Evolutionary conservation across 2,329 filamentous ascomycete species (phyloP).

Genomic region (Colletotrichum gigasporum): DNA sequence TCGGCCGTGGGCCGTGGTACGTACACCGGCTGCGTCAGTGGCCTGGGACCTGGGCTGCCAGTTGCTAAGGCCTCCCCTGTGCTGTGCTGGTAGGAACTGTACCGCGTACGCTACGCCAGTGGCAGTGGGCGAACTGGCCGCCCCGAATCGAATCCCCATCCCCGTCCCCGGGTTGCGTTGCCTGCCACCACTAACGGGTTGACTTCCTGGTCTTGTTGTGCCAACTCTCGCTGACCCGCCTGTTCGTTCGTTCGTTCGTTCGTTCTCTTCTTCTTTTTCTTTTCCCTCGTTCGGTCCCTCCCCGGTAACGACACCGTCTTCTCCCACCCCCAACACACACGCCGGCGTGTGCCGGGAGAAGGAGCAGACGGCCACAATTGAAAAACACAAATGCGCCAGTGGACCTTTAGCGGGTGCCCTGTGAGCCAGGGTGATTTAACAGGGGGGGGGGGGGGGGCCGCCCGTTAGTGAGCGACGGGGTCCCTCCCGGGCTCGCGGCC

Average conservation of each 20-base stretch:
- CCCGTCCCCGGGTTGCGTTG: no score
- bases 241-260: neutral
- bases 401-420: constrained; percentile 20
- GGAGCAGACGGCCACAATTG: neutral
- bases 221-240: neutral
- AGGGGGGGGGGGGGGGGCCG: no score
- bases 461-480: constrained; percentile 1
- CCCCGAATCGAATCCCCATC: no score
- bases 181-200: no score
- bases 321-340: neutral
- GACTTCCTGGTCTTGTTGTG: neutral
- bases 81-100: no score
- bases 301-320: neutral
- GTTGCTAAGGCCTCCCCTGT: neutral
- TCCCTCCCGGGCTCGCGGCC: constrained; percentile 8
- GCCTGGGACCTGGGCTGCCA: neutral
- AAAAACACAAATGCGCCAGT: constrained; percentile 8
- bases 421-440: constrained; percentile 9
- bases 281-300: neutral
- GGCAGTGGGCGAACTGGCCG: no score
- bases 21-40: constrained; percentile 7
- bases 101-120: no score
- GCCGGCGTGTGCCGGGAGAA: neutral
- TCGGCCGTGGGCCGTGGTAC: neutral
- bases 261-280: neutral